phyloP scores from a whole-genome alignment of 192 early-diverging fungal species.

The Coemansia sp. region DNA sequence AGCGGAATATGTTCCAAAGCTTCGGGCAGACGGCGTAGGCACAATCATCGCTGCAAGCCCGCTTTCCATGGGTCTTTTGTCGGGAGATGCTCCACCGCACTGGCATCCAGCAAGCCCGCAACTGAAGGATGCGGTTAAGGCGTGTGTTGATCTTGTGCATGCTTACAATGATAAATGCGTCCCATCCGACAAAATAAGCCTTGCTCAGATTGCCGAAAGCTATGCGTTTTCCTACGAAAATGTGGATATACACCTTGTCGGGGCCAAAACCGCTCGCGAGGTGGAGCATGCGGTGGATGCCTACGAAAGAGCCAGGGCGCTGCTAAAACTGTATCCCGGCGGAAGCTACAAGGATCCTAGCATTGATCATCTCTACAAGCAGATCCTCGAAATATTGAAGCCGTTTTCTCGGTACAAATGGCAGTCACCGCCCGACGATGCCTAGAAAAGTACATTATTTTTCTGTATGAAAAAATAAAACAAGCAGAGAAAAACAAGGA shows the following conservation, averaged over 20 bases:
- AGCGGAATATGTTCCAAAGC: constrained; percentile 53
- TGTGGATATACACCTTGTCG: constrained; percentile 44
- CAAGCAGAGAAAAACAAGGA: background rate
- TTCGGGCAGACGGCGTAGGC: constrained; percentile 60
- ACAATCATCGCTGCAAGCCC: constrained; percentile 71
- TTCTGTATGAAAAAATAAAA: background rate
- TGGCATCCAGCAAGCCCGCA: constrained; percentile 72
- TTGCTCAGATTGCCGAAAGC: constrained; percentile 61
- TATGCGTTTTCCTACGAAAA: constrained; percentile 32
- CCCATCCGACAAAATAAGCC: constrained; percentile 19
- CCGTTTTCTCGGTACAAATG: constrained; percentile 50
- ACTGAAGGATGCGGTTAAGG: constrained; percentile 55
- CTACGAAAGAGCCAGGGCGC: constrained; percentile 9
- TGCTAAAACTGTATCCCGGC: constrained; percentile 6
- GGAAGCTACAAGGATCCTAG: constrained; percentile 19
- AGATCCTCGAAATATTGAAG: constrained; percentile 20
- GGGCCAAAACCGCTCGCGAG: constrained; percentile 33
- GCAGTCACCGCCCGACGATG: constrained; percentile 42
- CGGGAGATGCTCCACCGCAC: constrained; percentile 53
- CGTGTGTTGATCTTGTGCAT: constrained; percentile 53
- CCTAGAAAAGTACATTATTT: constrained; percentile 5
- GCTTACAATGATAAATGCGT: background rate
- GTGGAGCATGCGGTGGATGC: constrained; percentile 32
- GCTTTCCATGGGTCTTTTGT: constrained; percentile 71
- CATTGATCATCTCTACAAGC: constrained; percentile 12